Percentiles rank a stretch among this genome's conserved stretches.
phyloP scores from a whole-genome alignment of 805 yeast genomes.

The Barnettozyma siamensis region DNA sequence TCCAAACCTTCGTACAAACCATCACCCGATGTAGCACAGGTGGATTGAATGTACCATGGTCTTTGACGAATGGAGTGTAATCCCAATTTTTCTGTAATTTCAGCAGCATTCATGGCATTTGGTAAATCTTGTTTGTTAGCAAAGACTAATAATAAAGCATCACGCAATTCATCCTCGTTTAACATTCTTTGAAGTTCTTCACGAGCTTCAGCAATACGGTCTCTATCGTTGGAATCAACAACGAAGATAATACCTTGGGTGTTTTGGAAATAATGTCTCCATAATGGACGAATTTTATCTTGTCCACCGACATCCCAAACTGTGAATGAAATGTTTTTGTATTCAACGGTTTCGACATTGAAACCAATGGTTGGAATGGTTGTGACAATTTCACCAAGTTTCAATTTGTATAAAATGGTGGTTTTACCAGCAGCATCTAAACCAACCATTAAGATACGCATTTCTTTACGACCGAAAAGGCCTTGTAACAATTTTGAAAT shows the following conservation, averaged over 20 bases:
- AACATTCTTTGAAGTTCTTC: constrained; percentile 98
- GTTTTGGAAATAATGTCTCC: constrained; percentile 99
- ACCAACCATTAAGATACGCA: constrained; percentile 98
- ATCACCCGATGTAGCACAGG: constrained; percentile 99
- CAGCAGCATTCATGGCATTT: constrained; percentile 98
- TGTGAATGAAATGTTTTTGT: constrained; percentile 92
- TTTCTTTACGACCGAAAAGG: constrained; percentile 95
- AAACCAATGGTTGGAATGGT: constrained; percentile 96
- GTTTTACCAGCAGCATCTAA: constrained; percentile 98
- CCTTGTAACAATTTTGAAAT: constrained; percentile 90
- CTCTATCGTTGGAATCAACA: constrained; percentile 96
- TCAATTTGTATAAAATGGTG: constrained; percentile 90
- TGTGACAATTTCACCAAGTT: constrained; percentile 93
- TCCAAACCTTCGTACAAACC: constrained; percentile 97
- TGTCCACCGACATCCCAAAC: constrained; percentile 99
- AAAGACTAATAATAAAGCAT: constrained; percentile 89
- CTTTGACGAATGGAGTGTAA: constrained; percentile 96
- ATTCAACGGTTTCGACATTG: constrained; percentile 96
- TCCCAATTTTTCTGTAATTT: constrained; percentile 94
- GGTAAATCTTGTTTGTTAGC: constrained; percentile 99
- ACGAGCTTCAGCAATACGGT: constrained; percentile 96
- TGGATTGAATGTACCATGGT: constrained; percentile 98
- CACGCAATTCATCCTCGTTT: constrained; percentile 96
- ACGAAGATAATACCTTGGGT: constrained; percentile 98
- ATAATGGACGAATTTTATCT: constrained; percentile 95